Evolutionary conservation across 1,284 basidiomycete genomes (phyloP).

Genomic region (Apiotrichum gracile): DNA sequence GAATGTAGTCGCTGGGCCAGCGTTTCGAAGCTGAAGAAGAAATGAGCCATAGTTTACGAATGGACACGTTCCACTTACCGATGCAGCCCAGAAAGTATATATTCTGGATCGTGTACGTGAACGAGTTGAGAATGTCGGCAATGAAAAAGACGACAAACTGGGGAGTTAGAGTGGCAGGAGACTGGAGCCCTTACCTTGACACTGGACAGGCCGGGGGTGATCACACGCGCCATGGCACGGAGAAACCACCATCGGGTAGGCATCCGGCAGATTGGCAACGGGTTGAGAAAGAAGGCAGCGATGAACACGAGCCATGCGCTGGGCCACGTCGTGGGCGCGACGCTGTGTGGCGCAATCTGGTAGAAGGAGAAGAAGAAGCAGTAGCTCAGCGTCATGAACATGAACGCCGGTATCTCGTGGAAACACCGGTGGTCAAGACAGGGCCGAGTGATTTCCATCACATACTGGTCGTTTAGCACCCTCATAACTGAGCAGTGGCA

Average conservation of each 20-base stretch:
- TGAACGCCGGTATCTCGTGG: slow-evolving; percentile 72
- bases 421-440: slow-evolving; percentile 74
- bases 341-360: slow-evolving; percentile 53
- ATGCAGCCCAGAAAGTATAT: slow-evolving; percentile 52
- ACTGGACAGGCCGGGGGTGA: slow-evolving; percentile 62
- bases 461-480: slow-evolving; percentile 84
- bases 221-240: slow-evolving; percentile 57
- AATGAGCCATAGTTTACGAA: neutral
- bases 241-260: slow-evolving; percentile 74
- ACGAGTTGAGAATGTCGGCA: slow-evolving; percentile 72
- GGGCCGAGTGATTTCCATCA: slow-evolving; percentile 79
- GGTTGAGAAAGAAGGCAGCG: slow-evolving; percentile 63
- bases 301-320: slow-evolving; percentile 72
- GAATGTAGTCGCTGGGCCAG: slow-evolving; percentile 33
- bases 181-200: slow-evolving; percentile 52
- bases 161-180: slow-evolving; percentile 55
- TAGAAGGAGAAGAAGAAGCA: slow-evolving; percentile 82
- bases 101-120: slow-evolving; percentile 67
- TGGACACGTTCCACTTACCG: slow-evolving; percentile 36
- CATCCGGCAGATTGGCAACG: slow-evolving; percentile 62
- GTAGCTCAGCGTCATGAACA: slow-evolving; percentile 67
- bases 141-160: slow-evolving; percentile 51
- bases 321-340: slow-evolving; percentile 66
- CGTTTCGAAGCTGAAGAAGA: slow-evolving; percentile 56
- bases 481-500: too few species aligned